These are phyloP conservation scores for Fusarium secorum DNA, from an alignment of 2,329 filamentous ascomycete genomes.

Conservation along the genomic window DNA sequence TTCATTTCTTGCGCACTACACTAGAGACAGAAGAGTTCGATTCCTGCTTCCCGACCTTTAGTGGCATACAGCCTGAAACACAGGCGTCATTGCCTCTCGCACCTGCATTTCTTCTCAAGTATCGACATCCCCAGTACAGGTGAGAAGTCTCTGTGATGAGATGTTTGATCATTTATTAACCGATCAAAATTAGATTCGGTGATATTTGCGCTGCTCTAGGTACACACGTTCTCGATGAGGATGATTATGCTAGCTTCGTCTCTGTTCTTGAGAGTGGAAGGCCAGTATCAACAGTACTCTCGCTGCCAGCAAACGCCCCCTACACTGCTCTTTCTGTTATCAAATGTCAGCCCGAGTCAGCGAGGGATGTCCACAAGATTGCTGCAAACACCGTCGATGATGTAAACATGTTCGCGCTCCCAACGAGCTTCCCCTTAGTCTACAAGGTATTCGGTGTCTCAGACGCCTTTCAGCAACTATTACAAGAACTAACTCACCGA, in stretches of 20 bases:
- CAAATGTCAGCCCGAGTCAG: accelerated
- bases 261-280: not conserved
- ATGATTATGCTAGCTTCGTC: not conserved
- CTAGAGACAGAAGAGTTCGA: not conserved
- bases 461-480: accelerated
- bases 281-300: not conserved
- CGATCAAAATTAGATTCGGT: accelerated
- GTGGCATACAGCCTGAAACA: not conserved
- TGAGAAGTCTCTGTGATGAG: accelerated
- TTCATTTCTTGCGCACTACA: not conserved
- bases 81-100: not conserved
- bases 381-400: accelerated
- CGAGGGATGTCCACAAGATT: accelerated
- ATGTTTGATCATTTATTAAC: accelerated
- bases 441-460: not conserved
- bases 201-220: not conserved
- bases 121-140: not conserved
- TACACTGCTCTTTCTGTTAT: not conserved
- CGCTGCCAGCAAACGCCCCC: not conserved
- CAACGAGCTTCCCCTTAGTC: not conserved
- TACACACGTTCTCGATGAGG: not conserved
- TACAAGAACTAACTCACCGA: accelerated
- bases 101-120: not conserved
- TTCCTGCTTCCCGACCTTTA: not conserved
- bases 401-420: accelerated